These are phyloP conservation scores for Trichosporon inkin DNA, from an alignment of 1,284 basidiomycete species.

Conservation along the genomic window DNA sequence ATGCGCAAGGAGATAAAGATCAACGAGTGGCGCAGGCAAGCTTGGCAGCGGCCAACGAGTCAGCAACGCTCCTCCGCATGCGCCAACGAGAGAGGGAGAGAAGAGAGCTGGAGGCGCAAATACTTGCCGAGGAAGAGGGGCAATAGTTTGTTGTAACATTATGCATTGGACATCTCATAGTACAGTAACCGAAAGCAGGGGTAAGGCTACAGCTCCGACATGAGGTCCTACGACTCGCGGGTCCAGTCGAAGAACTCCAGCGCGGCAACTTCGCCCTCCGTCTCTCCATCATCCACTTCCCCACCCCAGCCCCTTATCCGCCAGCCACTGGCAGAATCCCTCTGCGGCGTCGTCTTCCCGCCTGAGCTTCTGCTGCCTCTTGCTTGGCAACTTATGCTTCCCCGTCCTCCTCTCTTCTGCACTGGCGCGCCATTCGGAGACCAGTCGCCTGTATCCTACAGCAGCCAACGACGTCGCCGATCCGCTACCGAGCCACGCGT, in stretches of 20 bases:
- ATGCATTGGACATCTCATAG: neutral
- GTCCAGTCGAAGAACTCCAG: neutral
- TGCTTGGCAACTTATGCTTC: neutral
- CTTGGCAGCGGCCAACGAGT: conserved; percentile 62
- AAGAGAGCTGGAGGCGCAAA: conserved; percentile 65
- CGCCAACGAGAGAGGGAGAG: conserved; percentile 60
- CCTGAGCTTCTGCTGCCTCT: neutral
- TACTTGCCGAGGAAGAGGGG: conserved; percentile 39
- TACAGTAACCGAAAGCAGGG: too few relatives aligned
- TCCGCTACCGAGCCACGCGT: too few relatives aligned
- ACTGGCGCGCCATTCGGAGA: neutral
- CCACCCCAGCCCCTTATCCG: neutral
- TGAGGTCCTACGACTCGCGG: too few relatives aligned
- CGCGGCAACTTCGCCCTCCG: neutral
- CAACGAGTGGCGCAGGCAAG: conserved; percentile 49
- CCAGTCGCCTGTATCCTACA: too few relatives aligned
- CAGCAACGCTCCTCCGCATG: conserved; percentile 71
- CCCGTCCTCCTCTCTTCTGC: neutral
- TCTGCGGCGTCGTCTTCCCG: neutral
- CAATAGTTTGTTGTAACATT: conserved; percentile 4
- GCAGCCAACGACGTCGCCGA: neutral
- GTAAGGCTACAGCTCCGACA: too few relatives aligned
- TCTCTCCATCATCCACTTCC: neutral
- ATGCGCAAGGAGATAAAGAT: conserved; percentile 22
- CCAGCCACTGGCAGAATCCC: neutral